phyloP scores from a whole-genome alignment of 2,329 filamentous ascomycete species.

The Fusarium sp. region DNA sequence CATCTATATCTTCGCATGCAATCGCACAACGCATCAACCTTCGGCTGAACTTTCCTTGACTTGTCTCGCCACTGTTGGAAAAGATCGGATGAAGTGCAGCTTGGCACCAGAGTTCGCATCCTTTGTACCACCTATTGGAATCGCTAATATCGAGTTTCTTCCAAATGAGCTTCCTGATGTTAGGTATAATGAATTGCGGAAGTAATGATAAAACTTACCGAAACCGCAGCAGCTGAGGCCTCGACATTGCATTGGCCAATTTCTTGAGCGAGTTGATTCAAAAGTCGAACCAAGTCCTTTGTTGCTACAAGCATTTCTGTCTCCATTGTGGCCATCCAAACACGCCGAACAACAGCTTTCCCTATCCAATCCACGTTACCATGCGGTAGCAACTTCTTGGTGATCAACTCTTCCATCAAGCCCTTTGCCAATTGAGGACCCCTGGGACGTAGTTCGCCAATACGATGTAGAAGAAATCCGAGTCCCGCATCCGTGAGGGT shows the following conservation, averaged over 20 bases:
- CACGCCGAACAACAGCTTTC: slow-evolving; percentile 72
- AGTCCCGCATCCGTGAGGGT: slow-evolving; percentile 72
- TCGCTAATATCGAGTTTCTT: slow-evolving; percentile 75
- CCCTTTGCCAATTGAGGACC: slow-evolving; percentile 60
- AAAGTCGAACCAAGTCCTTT: slow-evolving; percentile 42
- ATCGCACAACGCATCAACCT: slow-evolving; percentile 79
- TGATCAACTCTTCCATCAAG: slow-evolving; percentile 73
- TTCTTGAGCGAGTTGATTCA: slow-evolving; percentile 53
- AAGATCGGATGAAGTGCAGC: slow-evolving; percentile 76
- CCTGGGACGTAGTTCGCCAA: slow-evolving; percentile 71
- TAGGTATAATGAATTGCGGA: not conserved
- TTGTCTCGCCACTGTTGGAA: slow-evolving; percentile 70
- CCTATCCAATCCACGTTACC: slow-evolving; percentile 72
- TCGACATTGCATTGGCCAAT: slow-evolving; percentile 60
- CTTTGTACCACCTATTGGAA: slow-evolving; percentile 61
- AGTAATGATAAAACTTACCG: slow-evolving; percentile 58
- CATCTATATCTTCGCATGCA: slow-evolving; percentile 51
- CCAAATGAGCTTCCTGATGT: slow-evolving; percentile 75
- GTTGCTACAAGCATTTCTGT: slow-evolving; percentile 45
- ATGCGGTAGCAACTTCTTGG: slow-evolving; percentile 62
- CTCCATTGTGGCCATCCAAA: slow-evolving; percentile 71
- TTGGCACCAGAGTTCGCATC: slow-evolving; percentile 76
- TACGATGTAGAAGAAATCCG: slow-evolving; percentile 73
- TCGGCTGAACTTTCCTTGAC: slow-evolving; percentile 74
- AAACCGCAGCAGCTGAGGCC: slow-evolving; percentile 75